Evolutionary conservation across 1,139 yeast species (phyloP), one percentile per base, ranked within the genome.

Genomic region (Entelexis paramagnoliae): DNA sequence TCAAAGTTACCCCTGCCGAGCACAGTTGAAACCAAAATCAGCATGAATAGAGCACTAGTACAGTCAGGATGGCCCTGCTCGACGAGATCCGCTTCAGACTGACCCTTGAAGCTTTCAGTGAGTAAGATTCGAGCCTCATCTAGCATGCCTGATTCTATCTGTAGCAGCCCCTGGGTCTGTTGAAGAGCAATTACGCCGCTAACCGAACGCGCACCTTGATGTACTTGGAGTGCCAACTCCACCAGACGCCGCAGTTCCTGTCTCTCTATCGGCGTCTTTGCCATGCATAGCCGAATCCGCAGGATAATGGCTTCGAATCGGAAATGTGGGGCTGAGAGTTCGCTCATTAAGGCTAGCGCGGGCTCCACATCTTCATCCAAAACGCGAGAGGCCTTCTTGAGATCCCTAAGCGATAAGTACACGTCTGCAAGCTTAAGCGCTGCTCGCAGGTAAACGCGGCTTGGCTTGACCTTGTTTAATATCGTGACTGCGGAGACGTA

Each of bases 11-110:
- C 49, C 2, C 14, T 32, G 1, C 48, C 49, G 3, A 39, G 19
- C 6, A n/a, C 34, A 1, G 49, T 34, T 8, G 49, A 32, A 3
- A 48, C 49, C 3, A 51, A 26, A 7, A 51, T 28, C 20, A 51
- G 41, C 35, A 49, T 29, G 6, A 39, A 30, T 1, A 34, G 2
- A 2, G 40, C 35, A 10, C 46, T 13, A 13, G 19, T 8, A 13
- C 28, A 4, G 3, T 9, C 41, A 3, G 9, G 2, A 2, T 4
- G 29, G 14, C 13, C 14, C 7, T 36, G 29, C 4, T 32, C 20
- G 6, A 19, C 3, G 7, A 14, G 26, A 8, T 16, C 42, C 2
- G 22, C 4, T 17, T 51, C 54, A 13, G 38, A 42, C n/a, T 48
- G 35, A 14, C 46, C 39, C 13, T 48, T 30, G 9, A 48, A 35